Percentiles rank a stretch among this genome's conserved stretches.
phyloP scores from a whole-genome alignment of 1,284 basidiomycete genomes.

The Puccinia horiana region DNA sequence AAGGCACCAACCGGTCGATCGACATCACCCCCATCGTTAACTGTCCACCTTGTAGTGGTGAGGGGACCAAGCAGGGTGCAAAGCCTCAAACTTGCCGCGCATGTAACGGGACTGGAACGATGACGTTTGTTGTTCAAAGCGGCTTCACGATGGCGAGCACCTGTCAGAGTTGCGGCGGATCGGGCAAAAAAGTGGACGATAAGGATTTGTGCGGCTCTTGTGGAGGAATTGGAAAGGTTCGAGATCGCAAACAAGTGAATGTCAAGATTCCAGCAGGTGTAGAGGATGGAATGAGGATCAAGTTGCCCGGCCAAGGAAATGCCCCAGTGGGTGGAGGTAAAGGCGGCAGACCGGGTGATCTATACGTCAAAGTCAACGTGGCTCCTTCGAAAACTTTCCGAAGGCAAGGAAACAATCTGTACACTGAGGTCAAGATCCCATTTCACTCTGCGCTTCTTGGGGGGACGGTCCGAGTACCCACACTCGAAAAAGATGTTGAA shows the following conservation, averaged over 20 bases:
- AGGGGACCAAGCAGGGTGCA: conserved; percentile 81
- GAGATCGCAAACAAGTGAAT: conserved; percentile 73
- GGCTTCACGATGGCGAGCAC: conserved; percentile 98
- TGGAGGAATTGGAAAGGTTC: conserved; percentile 83
- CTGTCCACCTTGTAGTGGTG: conserved; percentile 81
- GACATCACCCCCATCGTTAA: conserved; percentile 78
- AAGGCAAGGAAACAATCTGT: conserved; percentile 87
- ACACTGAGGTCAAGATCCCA: conserved; percentile 87
- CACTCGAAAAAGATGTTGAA: conserved; percentile 92
- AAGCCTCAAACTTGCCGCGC: conserved; percentile 76
- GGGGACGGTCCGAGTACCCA: conserved; percentile 87
- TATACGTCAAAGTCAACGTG: conserved; percentile 84
- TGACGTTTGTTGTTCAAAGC: conserved; percentile 85
- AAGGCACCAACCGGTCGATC: conserved; percentile 78
- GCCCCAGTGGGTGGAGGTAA: conserved; percentile 73
- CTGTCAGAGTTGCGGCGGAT: conserved; percentile 80
- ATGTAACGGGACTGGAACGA: conserved; percentile 83
- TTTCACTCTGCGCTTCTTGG: conserved; percentile 89
- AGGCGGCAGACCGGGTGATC: conserved; percentile 62
- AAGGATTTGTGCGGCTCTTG: conserved; percentile 78
- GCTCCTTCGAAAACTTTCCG: conserved; percentile 79
- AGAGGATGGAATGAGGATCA: conserved; percentile 93
- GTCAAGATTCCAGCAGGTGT: conserved; percentile 80
- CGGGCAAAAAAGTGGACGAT: conserved; percentile 76
- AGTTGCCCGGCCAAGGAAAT: conserved; percentile 81